Percentiles rank a stretch among this genome's conserved stretches.
phyloP scores from a whole-genome alignment of 2,329 filamentous ascomycete genomes.

The Pseudogymnoascus sp. region DNA sequence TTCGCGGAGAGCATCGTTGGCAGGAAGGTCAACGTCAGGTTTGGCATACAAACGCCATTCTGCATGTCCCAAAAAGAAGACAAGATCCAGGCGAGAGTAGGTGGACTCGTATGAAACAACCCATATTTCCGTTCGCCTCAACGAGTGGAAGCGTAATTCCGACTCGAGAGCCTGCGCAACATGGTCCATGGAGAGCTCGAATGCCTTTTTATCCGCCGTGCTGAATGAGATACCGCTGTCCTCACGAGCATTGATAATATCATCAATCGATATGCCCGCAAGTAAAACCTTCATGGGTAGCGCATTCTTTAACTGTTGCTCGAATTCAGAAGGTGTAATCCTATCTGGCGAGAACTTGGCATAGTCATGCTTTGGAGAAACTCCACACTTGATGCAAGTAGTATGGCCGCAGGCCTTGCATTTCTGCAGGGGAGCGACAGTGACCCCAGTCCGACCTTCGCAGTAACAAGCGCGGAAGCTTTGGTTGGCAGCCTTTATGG shows the following conservation, averaged over 20 bases:
- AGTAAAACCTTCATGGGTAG: constrained; percentile 35
- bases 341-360: constrained; percentile 21
- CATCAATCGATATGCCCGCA: constrained; percentile 21
- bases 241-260: constrained; percentile 19
- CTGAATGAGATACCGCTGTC: constrained; percentile 14
- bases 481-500: constrained; percentile 17
- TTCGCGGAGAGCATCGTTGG: constrained; percentile 32
- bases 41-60: constrained; percentile 42
- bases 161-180: constrained; percentile 27
- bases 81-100: constrained; percentile 32
- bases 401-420: constrained; percentile 47
- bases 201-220: constrained; percentile 18
- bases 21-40: constrained; percentile 29
- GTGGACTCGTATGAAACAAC: constrained; percentile 33
- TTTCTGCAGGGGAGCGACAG: constrained; percentile 32
- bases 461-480: constrained; percentile 46
- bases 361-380: constrained; percentile 39
- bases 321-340: constrained; percentile 35
- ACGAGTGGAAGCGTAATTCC: constrained; percentile 26
- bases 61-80: constrained; percentile 24
- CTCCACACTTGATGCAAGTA: constrained; percentile 43
- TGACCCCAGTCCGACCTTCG: constrained; percentile 38
- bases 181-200: constrained; percentile 28
- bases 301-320: constrained; percentile 31
- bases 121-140: constrained; percentile 32